These are phyloP conservation scores for Omphalea diandra DNA, from an alignment of 441 rosid species.

Conservation along the genomic window DNA sequence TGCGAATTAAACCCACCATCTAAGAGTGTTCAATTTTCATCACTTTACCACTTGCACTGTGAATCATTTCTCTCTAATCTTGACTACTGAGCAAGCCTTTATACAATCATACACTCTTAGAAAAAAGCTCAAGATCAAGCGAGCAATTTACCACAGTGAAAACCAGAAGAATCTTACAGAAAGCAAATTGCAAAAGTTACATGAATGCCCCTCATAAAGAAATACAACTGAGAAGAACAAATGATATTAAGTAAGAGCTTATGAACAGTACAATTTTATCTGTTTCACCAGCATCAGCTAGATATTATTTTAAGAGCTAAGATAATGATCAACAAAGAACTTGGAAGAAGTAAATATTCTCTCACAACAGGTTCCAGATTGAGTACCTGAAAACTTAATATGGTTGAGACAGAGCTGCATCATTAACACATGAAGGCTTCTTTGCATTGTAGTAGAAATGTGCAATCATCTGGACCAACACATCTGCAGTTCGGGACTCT, in stretches of 20 bases:
- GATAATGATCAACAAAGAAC: not conserved
- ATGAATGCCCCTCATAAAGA: not conserved
- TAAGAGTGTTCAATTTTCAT: not conserved
- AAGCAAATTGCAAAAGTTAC: too few relatives aligned
- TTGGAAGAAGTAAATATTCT: not conserved
- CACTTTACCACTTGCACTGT: not conserved
- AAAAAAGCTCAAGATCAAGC: not conserved
- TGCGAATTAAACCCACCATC: not conserved
- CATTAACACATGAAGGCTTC: constrained; percentile 67
- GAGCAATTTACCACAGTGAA: not conserved
- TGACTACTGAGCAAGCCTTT: too few relatives aligned
- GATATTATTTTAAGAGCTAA: not conserved
- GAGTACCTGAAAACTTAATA: constrained; percentile 28
- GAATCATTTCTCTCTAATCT: not conserved
- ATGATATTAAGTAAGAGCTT: not conserved
- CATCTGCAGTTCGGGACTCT: constrained; percentile 73
- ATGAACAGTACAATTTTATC: not conserved
- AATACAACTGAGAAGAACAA: not conserved
- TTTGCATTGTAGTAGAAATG: constrained; percentile 88
- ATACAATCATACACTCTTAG: not conserved
- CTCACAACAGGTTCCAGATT: not conserved
- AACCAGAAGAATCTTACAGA: not conserved
- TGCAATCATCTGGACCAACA: constrained; percentile 84
- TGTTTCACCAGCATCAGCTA: not conserved
- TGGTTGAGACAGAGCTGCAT: constrained; percentile 37